These are phyloP conservation scores for Sophora flavescens DNA, from an alignment of 306 rosid genomes.

Conservation along the genomic window DNA sequence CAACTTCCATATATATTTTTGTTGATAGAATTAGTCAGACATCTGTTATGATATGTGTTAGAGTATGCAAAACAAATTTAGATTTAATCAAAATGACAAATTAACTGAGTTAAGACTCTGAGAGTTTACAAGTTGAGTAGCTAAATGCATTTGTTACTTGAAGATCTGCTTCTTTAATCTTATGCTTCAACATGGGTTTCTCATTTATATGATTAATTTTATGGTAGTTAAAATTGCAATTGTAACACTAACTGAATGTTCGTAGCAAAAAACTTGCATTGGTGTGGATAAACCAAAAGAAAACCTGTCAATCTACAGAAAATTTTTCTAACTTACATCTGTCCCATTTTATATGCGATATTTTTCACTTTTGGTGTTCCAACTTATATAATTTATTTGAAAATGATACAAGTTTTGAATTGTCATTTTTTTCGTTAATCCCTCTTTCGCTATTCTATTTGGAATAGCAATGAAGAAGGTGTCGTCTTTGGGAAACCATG, in stretches of 20 bases:
- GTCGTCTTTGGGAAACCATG: not conserved
- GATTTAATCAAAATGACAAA: not conserved
- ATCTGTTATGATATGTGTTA: not conserved
- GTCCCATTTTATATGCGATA: not conserved
- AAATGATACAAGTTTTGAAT: conserved; percentile 1
- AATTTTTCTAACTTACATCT: not conserved
- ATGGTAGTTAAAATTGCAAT: conserved; percentile 5
- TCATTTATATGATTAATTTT: too few species aligned
- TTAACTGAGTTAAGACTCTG: not conserved
- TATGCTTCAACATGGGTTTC: too few species aligned
- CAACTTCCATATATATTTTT: not conserved
- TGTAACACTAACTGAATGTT: not conserved
- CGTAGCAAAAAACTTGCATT: not conserved
- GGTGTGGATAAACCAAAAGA: not conserved
- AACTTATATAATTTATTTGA: not conserved
- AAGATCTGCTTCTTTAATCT: too few species aligned
- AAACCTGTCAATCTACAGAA: not conserved
- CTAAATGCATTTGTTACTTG: too few species aligned
- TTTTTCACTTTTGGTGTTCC: not conserved
- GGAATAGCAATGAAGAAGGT: not conserved
- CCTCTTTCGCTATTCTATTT: not conserved
- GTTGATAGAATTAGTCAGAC: not conserved
- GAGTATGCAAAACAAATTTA: conserved; percentile 6
- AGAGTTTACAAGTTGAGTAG: too few species aligned
- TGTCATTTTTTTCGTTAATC: not conserved